Conservation (phyloP, 352 stramenopile species). For the Phytophthora melonis region DNA sequence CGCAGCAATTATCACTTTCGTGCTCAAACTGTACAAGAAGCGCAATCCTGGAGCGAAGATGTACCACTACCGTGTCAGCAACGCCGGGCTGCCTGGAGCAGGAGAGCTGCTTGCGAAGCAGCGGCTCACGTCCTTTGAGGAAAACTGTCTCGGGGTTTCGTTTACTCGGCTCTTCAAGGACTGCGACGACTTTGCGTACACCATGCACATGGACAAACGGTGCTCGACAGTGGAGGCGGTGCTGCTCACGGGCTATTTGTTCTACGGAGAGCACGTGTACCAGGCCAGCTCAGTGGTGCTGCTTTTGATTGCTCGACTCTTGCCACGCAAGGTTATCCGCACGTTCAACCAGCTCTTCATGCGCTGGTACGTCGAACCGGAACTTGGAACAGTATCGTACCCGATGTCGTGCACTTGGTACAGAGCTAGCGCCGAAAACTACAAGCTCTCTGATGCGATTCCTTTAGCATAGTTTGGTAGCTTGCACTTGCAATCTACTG, state of each 20-base stretch:
- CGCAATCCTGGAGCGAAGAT: conserved; percentile 1
- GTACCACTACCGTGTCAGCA: conserved; percentile 30
- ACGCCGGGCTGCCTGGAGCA: conserved; percentile 6
- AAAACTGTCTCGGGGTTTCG: conserved; percentile 27
- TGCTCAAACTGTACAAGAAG: conserved; percentile 22
- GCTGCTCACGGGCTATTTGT: conserved; percentile 34
- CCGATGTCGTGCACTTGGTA: conserved; percentile 35
- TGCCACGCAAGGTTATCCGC: conserved; percentile 31
- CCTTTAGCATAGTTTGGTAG: conserved; percentile 11
- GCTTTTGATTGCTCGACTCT: conserved; percentile 24
- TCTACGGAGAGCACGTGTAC: conserved; percentile 32
- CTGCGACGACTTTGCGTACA: conserved; percentile 35
- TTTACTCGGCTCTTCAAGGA: conserved; percentile 38
- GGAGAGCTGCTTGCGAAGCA: not conserved
- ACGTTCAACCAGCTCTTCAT: conserved; percentile 38
- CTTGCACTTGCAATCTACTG: too few species aligned
- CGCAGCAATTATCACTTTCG: conserved; percentile 20
- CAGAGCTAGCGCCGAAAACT: conserved; percentile 28
- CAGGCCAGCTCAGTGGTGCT: conserved; percentile 30
- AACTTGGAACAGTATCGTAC: conserved; percentile 18
- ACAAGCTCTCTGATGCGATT: conserved; percentile 28
- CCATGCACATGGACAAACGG: conserved; percentile 13
- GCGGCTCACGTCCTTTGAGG: conserved; percentile 29
- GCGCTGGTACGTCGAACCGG: conserved; percentile 30
- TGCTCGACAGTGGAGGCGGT: conserved; percentile 32